Percentiles rank a stretch among this genome's conserved stretches.
phyloP scores from a whole-genome alignment of 768 basidiomycete genomes.

The Cubamyces sp. region DNA sequence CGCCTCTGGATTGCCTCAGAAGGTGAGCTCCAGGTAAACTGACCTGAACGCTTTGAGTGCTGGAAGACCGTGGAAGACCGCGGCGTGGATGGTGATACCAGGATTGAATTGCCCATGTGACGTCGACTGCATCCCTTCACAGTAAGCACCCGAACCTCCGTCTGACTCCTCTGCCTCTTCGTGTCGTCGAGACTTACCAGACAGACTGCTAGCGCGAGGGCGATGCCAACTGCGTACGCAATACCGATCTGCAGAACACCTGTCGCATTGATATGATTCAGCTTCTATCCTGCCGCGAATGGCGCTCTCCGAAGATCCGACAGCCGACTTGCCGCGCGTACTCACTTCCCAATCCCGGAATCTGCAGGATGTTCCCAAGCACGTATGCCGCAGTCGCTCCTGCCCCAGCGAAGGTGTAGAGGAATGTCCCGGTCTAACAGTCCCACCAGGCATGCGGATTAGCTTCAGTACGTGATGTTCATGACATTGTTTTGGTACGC shows the following conservation, averaged over 20 bases:
- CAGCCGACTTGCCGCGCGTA: neutral
- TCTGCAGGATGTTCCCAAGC: conserved; percentile 33
- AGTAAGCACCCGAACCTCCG: neutral
- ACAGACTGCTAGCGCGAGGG: conserved; percentile 38
- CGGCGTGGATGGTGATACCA: conserved; percentile 55
- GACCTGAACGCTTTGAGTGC: conserved; percentile 53
- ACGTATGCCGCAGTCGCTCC: conserved; percentile 39
- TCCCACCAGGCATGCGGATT: too few relatives aligned
- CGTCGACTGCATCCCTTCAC: conserved; percentile 24
- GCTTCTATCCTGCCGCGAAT: neutral
- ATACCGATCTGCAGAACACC: conserved; percentile 41
- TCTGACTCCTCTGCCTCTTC: neutral
- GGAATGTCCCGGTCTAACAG: conserved; percentile 31
- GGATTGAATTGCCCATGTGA: conserved; percentile 54
- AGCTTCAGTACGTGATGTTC: too few relatives aligned
- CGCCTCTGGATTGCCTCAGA: conserved; percentile 1
- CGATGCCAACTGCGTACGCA: conserved; percentile 44
- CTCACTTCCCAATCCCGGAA: conserved; percentile 37
- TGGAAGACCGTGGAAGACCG: conserved; percentile 61
- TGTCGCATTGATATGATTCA: conserved; percentile 15
- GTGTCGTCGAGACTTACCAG: conserved; percentile 14
- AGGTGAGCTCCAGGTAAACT: conserved; percentile 8
- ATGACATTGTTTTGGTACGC: conserved; percentile 9
- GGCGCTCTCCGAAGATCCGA: neutral
- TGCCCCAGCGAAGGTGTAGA: conserved; percentile 35